A percentile compares a stretch with the other conserved stretches of the same genome.
Conservation (phyloP, 2,329 filamentous ascomycete species). For the Karstenula rhodostoma region DNA sequence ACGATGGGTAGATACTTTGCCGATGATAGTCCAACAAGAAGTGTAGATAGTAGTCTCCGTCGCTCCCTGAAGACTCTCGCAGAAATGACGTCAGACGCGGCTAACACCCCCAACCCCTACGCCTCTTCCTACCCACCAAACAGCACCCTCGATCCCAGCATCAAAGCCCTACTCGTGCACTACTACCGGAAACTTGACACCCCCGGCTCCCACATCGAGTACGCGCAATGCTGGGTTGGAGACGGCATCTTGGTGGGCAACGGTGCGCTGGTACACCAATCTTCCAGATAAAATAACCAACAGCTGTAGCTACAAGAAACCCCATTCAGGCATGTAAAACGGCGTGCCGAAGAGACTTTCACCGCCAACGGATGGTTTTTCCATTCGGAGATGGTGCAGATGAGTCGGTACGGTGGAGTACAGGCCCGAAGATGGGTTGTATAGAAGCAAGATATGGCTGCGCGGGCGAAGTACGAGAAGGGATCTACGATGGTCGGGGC, state of each 20-base stretch:
- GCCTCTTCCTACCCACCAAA: background rate
- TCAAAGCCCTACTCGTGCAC: background rate
- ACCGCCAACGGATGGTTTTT: background rate
- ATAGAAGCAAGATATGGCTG: background rate
- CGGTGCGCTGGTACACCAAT: too few species aligned
- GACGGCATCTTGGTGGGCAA: background rate
- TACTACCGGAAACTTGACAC: background rate
- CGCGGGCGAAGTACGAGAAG: background rate
- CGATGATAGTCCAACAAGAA: background rate
- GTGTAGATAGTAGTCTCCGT: background rate
- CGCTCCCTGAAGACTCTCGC: background rate
- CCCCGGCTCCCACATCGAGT: background rate
- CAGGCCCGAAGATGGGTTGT: background rate
- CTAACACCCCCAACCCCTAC: background rate
- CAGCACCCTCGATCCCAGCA: background rate
- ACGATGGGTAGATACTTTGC: background rate
- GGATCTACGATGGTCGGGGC: too few species aligned
- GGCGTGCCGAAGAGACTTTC: background rate
- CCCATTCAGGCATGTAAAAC: background rate
- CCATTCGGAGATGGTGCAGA: background rate
- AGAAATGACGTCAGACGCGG: background rate
- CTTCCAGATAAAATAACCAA: background rate
- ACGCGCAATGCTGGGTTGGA: background rate
- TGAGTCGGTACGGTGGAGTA: background rate
- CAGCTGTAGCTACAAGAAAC: background rate